These are phyloP conservation scores for Spencermartinsiella europaea DNA, from an alignment of 805 yeast genomes.

Conservation along the genomic window DNA sequence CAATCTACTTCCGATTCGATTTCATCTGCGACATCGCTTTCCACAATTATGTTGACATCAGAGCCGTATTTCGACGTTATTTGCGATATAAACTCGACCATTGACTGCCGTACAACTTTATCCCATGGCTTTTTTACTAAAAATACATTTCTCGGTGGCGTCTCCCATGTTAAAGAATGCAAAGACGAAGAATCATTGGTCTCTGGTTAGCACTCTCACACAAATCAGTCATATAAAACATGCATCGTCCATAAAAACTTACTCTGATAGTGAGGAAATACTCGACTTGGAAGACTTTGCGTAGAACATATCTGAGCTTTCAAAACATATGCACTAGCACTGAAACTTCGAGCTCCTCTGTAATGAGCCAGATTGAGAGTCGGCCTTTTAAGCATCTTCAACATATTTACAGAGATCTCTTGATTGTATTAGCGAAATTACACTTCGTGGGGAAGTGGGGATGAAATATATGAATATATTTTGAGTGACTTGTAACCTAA, in stretches of 20 bases:
- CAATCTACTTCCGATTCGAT: constrained; percentile 30
- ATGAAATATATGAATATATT: no score
- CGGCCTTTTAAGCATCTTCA: no score
- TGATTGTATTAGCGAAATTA: no score
- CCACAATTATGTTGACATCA: constrained; percentile 69
- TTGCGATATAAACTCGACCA: constrained; percentile 58
- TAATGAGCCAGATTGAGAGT: no score
- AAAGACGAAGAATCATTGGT: constrained; percentile 1
- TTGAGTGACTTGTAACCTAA: no score
- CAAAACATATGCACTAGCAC: not conserved
- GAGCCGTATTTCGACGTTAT: constrained; percentile 56
- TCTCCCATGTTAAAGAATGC: constrained; percentile 54
- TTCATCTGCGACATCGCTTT: constrained; percentile 70
- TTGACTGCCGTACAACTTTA: constrained; percentile 54
- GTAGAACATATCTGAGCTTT: not conserved
- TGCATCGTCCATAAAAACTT: not conserved
- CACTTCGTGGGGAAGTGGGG: no score
- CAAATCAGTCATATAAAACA: constrained; percentile 2
- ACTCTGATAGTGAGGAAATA: constrained; percentile 1
- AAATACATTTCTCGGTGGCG: constrained; percentile 66
- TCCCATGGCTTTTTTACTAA: constrained; percentile 86
- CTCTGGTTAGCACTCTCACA: not conserved
- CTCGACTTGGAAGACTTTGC: not conserved
- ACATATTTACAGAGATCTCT: no score
- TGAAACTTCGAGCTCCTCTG: no score